phyloP scores from a whole-genome alignment of 805 yeast genomes.

The Teunomyces pallodes region DNA sequence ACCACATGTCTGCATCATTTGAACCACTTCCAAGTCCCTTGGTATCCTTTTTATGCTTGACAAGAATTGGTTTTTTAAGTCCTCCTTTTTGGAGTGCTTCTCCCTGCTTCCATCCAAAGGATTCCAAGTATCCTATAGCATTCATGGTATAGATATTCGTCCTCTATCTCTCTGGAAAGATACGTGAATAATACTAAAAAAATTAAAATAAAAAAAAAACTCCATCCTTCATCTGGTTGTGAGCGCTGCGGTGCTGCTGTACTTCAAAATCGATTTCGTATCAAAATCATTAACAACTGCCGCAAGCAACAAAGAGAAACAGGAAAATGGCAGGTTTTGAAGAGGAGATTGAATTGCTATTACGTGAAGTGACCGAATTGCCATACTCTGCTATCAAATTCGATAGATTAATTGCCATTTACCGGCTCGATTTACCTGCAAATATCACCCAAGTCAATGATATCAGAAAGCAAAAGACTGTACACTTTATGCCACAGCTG shows the following conservation, averaged over 20 bases:
- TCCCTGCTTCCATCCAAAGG: slow-evolving; percentile 92
- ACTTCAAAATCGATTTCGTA: neutral
- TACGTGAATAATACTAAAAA: too few species aligned
- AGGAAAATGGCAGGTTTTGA: neutral
- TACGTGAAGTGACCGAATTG: neutral
- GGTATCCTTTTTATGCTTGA: slow-evolving; percentile 84
- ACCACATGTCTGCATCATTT: slow-evolving; percentile 87
- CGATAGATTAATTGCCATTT: neutral
- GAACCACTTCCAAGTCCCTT: slow-evolving; percentile 85
- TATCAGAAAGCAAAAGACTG: neutral
- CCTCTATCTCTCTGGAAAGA: neutral
- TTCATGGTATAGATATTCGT: slow-evolving; percentile 50
- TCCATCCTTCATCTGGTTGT: slow-evolving; percentile 1
- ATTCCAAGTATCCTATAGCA: slow-evolving; percentile 64
- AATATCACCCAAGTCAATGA: neutral
- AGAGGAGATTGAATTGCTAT: neutral
- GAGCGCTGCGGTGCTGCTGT: neutral
- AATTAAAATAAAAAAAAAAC: neutral
- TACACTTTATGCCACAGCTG: slow-evolving; percentile 8
- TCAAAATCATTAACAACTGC: too few species aligned
- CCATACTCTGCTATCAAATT: neutral
- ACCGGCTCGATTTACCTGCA: neutral
- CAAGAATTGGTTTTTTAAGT: slow-evolving; percentile 77
- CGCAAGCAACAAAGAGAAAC: neutral
- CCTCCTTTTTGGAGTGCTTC: slow-evolving; percentile 81